phyloP scores from a whole-genome alignment of 805 yeast species.

The Ogataea zsoltii region DNA sequence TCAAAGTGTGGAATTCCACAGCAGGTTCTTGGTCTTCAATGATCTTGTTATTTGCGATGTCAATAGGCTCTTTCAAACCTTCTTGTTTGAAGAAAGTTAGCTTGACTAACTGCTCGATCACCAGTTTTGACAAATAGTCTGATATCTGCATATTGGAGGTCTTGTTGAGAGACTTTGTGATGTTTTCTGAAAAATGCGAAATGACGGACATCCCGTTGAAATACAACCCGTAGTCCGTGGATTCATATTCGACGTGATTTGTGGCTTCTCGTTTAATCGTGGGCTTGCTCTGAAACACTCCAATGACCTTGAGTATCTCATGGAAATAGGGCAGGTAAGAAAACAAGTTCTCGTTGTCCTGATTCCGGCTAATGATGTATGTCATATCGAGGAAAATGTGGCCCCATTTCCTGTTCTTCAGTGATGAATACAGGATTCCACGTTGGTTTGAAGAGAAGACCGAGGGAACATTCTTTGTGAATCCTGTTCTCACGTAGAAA shows the following conservation, averaged over 20 bases:
- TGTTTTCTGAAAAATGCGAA: slow-evolving; percentile 57
- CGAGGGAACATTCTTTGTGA: slow-evolving; percentile 34
- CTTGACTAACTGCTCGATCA: slow-evolving; percentile 14
- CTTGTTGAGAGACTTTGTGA: slow-evolving; percentile 46
- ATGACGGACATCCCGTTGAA: slow-evolving; percentile 70
- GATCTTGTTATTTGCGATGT: slow-evolving; percentile 3
- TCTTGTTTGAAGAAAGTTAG: slow-evolving; percentile 17
- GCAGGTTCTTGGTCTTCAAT: slow-evolving; percentile 29
- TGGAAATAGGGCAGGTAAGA: slow-evolving; percentile 47
- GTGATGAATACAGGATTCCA: slow-evolving; percentile 37
- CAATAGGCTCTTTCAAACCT: slow-evolving; percentile 6
- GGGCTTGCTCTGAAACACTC: slow-evolving; percentile 76
- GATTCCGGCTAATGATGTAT: slow-evolving; percentile 70
- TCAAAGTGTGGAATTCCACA: slow-evolving; percentile 21
- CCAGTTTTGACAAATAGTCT: slow-evolving; percentile 10
- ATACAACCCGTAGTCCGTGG: slow-evolving; percentile 73
- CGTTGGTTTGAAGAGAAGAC: slow-evolving; percentile 44
- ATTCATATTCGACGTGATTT: slow-evolving; percentile 89
- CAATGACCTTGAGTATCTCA: slow-evolving; percentile 64
- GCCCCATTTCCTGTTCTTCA: slow-evolving; percentile 74
- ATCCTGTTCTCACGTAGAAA: slow-evolving; percentile 59
- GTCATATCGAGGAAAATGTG: slow-evolving; percentile 80
- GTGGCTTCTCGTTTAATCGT: slow-evolving; percentile 71
- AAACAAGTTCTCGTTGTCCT: slow-evolving; percentile 49
- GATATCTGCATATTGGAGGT: slow-evolving; percentile 10